Base-by-base conservation (phyloP, 805 yeast genomes). In the Torulaspora indica region DNA sequence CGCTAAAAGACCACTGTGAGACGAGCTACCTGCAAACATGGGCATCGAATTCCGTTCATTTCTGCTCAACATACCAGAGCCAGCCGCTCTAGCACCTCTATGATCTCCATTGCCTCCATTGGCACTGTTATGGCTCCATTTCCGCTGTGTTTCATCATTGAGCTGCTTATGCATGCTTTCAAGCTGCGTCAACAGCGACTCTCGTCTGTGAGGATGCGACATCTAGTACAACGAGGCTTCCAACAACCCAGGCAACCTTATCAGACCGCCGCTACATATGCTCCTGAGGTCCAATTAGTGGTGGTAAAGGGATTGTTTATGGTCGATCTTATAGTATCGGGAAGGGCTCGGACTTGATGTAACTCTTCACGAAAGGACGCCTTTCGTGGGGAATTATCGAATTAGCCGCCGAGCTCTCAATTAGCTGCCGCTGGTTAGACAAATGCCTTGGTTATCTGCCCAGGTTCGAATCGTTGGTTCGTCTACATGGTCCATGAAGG, bases 401-500 rank as follows among this genome's bases (percentile, higher is more conserved):
- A 9, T 29, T 38, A 38, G 40, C 40, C 40, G 40, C 40, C 40
- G 34, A 38, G 34, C 25, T 17, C 23, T 31, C 17, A 3, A 3
- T 42, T 41, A 35, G 37, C 22, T 43, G 34, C 45, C 35, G 27
- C 42, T 51, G 23, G 55, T 52, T 23, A 59, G 31, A 28, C 61
- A 58, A n/a, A 64, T 55, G 8, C 68, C 67, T 38, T 60, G 57
- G 4, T 25, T 20, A 25, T 61, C 67, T 1, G 66, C 66, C 68
- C 68, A 64, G 23, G 55, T 58, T 22, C 55, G 56, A 23, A 64
- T 51, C 4, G 60, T 57, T 10, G 42, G 22, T 25, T 57, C 64
- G 28, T 64, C 66, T 5, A 64, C 51, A 14, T 44, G 47, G 12
- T 51, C 59, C 2, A 59, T 50, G 40, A 61, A 60, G n/a, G 65